Conservation (phyloP, 805 yeast species). For the Yamadazyma sp. region DNA sequence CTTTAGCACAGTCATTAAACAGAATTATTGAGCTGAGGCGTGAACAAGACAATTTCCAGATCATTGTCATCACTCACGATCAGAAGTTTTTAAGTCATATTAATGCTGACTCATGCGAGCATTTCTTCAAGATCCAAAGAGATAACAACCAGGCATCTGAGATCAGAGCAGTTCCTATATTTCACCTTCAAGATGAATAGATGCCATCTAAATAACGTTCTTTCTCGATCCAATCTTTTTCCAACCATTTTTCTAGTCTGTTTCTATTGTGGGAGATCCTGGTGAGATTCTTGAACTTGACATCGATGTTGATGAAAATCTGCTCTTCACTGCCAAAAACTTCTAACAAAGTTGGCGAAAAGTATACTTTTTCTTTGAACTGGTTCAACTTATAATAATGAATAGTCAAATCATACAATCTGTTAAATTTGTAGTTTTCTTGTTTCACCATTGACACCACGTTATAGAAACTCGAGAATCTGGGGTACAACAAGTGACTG, state of each 20-base stretch:
- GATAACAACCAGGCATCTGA: constrained; percentile 79
- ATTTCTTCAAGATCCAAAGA: constrained; percentile 77
- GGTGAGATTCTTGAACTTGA: constrained; percentile 45
- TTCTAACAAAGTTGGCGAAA: constrained; percentile 32
- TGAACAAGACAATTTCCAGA: constrained; percentile 83
- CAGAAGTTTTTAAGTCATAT: constrained; percentile 83
- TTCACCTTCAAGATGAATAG: constrained; percentile 32
- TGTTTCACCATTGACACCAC: constrained; percentile 43
- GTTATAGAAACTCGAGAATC: constrained; percentile 61
- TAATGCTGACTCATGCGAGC: constrained; percentile 86
- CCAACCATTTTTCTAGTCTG: constrained; percentile 74
- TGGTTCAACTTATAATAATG: constrained; percentile 29
- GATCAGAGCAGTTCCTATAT: constrained; percentile 52
- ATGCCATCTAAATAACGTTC: constrained; percentile 34
- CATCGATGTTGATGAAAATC: constrained; percentile 46
- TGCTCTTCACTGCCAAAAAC: constrained; percentile 27
- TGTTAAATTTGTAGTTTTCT: constrained; percentile 35
- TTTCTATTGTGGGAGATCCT: constrained; percentile 53
- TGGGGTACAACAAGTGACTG: constrained; percentile 69
- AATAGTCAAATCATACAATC: constrained; percentile 58
- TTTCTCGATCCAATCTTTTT: constrained; percentile 67
- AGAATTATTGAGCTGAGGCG: constrained; percentile 73
- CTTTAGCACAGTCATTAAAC: constrained; percentile 78
- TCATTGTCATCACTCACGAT: constrained; percentile 95
- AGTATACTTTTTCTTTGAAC: constrained; percentile 4